These are phyloP conservation scores for Colletotrichum melonis DNA, from an alignment of 2,329 filamentous ascomycete genomes.

Conservation along the genomic window DNA sequence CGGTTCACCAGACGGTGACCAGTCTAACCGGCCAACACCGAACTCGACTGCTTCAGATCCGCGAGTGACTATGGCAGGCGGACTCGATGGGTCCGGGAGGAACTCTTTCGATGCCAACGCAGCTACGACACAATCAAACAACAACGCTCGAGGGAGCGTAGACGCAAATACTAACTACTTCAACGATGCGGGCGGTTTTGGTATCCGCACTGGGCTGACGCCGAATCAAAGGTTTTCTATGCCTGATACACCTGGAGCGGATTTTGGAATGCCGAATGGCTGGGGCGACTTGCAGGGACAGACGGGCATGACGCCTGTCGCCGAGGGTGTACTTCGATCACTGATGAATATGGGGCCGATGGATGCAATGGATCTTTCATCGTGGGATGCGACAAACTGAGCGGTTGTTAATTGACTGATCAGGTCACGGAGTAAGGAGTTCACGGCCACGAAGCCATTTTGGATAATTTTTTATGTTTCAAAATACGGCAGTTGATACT, in stretches of 20 bases:
- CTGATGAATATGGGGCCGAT: conserved; percentile 70
- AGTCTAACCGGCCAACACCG: conserved; percentile 68
- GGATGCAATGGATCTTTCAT: conserved; percentile 68
- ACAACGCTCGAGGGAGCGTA: conserved; percentile 50
- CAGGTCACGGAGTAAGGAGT: not conserved
- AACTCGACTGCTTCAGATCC: conserved; percentile 67
- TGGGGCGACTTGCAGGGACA: conserved; percentile 58
- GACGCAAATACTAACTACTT: conserved; percentile 55
- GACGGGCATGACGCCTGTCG: conserved; percentile 64
- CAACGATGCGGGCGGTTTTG: conserved; percentile 51
- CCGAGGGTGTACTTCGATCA: conserved; percentile 67
- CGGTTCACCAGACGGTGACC: conserved; percentile 60
- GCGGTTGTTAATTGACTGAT: not conserved
- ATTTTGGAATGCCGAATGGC: conserved; percentile 55
- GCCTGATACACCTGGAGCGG: conserved; percentile 49
- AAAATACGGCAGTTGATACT: not conserved
- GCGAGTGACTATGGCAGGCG: conserved; percentile 38
- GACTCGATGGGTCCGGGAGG: conserved; percentile 49
- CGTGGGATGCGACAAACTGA: conserved; percentile 54
- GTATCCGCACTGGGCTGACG: conserved; percentile 48
- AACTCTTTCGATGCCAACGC: conserved; percentile 66
- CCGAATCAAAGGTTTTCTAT: conserved; percentile 48
- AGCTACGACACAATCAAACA: conserved; percentile 55
- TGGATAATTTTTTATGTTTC: not conserved
- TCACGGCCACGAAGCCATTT: not conserved